Conservation (phyloP, 352 stramenopile genomes). For the Pythium monospermum region DNA sequence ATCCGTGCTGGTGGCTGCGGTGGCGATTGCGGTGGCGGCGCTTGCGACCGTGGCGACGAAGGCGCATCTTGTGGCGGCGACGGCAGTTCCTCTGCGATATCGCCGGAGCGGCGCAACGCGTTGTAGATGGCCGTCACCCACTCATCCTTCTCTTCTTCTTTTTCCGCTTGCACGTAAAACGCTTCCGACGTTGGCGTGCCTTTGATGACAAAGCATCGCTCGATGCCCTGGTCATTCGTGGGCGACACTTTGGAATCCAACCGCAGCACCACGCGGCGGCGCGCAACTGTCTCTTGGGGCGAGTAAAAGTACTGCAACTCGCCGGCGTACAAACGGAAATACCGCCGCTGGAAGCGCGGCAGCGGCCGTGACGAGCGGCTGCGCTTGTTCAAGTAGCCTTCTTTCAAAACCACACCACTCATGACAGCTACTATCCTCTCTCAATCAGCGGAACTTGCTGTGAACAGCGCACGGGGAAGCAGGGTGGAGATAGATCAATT, state of each 20-base stretch:
- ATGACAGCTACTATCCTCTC: too few relatives aligned
- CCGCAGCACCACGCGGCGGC: conserved; percentile 39
- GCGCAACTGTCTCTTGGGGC: conserved; percentile 25
- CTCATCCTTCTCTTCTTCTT: conserved; percentile 53
- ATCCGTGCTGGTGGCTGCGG: conserved; percentile 25
- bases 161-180: conserved; percentile 64
- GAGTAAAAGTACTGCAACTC: conserved; percentile 60
- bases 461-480: too few relatives aligned
- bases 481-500: too few relatives aligned
- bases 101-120: conserved; percentile 34
- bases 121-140: conserved; percentile 60
- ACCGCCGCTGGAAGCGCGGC: conserved; percentile 42
- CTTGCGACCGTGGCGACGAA: conserved; percentile 3
- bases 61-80: conserved; percentile 2
- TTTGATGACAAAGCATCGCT: conserved; percentile 52
- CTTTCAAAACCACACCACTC: conserved; percentile 58
- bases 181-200: conserved; percentile 28
- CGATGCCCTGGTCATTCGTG: conserved; percentile 66
- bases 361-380: conserved; percentile 25
- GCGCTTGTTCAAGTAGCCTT: conserved; percentile 69
- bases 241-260: conserved; percentile 48
- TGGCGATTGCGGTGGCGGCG: conserved; percentile 9
- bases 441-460: too few relatives aligned
- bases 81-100: conserved; percentile 14
- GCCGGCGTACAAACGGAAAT: conserved; percentile 61